phyloP scores from a whole-genome alignment of 2,329 filamentous ascomycete genomes.

The Talaromyces islandicus region DNA sequence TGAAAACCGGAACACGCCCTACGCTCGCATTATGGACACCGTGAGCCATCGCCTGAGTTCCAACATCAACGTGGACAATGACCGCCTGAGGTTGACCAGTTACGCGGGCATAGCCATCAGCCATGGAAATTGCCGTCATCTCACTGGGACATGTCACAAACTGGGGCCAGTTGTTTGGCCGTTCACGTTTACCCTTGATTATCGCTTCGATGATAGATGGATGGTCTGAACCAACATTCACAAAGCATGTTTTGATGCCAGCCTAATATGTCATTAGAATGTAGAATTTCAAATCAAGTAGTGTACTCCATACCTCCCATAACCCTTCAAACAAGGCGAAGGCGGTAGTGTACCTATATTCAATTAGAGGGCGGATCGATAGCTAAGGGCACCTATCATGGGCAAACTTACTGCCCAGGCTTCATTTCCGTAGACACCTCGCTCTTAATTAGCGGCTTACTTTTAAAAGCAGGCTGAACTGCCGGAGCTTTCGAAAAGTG shows the following conservation, averaged over 20 bases:
- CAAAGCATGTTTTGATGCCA: constrained; percentile 30
- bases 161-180: constrained; percentile 55
- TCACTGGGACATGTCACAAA: constrained; percentile 75
- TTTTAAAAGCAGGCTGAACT: not conserved
- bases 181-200: constrained; percentile 63
- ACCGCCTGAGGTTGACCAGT: constrained; percentile 63
- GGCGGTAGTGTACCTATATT: not conserved
- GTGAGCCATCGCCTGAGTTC: constrained; percentile 67
- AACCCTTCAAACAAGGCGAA: not conserved
- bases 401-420: not conserved
- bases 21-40: constrained; percentile 68
- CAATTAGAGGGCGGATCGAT: not conserved
- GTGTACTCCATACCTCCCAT: not conserved
- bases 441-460: not conserved
- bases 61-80: constrained; percentile 69
- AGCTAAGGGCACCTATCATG: not conserved
- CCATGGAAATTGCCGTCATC: constrained; percentile 77
- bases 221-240: constrained; percentile 43
- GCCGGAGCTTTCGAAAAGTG: not conserved
- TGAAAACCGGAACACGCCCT: constrained; percentile 62
- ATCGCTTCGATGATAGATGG: constrained; percentile 72
- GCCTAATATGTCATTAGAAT: constrained; percentile 6
- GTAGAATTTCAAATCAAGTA: not conserved
- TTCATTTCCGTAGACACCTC: not conserved
- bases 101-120: constrained; percentile 67